Base-by-base conservation (phyloP, 495 filamentous ascomycete genomes). In the Penicillium arizonense region DNA sequence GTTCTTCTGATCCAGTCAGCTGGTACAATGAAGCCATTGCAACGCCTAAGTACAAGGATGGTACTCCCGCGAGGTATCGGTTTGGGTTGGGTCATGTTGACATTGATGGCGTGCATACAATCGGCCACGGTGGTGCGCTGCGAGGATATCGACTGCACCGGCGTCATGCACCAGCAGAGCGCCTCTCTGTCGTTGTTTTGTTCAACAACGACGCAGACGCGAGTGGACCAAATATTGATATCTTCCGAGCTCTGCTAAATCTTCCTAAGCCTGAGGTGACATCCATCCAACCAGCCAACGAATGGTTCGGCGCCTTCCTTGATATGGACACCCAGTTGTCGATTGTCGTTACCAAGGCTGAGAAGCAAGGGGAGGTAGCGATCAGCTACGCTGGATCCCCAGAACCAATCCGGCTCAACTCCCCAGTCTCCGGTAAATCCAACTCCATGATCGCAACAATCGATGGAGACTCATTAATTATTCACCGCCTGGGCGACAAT, bases 91-190 rank as follows among this genome's bases (percentile, higher is more conserved):
- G 12, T 10, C 67, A 55, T 48, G 26, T 38, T 4, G 33, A 46
- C 11, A 20, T 59, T 11, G 40, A 44, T 4, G 61, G 57, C 3
- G 47, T 67, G 6, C 26, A 58, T 13, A 59, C 58, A 1, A 20
- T 65, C 9, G 63, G 67, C 3, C 69, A 72, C 43, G 65, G 58
- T 30, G 69, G 69, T 45, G 69, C 64, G 2, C 47, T 72, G 4
- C 61, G 62, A n/a, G 69, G 69, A 23, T 72, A 61, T 42, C 67
- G 69, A n/a, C 37, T 63, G 16, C 56, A 60, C 28, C 61, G 69
- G 26, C 46, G 54, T 1, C 61, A 72, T 53, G 64, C 57, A 14
- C 61, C 59, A 2, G n/a, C 44, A 16, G 57, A 66, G 33, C 53
- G 56, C 0, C 32, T 72, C 0, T 68, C 69, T 12, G 62, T 70